Base-by-base conservation (phyloP, 306 rosid genomes). In the Quercus aquifolioides region DNA sequence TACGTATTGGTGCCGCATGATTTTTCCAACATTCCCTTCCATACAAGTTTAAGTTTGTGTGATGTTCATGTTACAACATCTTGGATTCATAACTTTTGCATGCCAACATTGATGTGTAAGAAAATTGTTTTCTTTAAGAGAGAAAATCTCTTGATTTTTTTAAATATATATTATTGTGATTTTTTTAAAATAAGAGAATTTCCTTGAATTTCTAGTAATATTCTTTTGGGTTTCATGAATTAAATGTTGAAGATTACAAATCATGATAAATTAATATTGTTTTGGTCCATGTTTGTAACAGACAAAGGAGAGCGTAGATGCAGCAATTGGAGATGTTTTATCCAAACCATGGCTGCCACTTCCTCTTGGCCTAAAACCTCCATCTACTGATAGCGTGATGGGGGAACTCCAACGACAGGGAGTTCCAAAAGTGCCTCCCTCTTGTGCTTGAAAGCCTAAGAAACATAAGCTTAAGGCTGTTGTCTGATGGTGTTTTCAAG, bases 291-390 rank as follows among this genome's bases (percentile, higher is more conserved):
- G 54, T 35, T 72, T n/a, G 23, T 65, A 11, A 55, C 92, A 94
- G 98, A 87, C 99, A 52, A 91, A 92, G 76, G 99, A 95, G 84
- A 89, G 98, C 81, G 76, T 95, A 76, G 99, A 95, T 82, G 91
- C 90, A 83, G 96, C 94, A 5, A 84, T 95, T 67, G 97, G 91
- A 85, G 99, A 92, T 74, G 97, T 86, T 74, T 78, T 95, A 81
- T 81, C 91, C 67, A 91, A 90, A 78, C 99, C 99, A 62, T 89
- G 98, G 99, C 82, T 88, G 69, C 98, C 98, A 2, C 94, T 95
- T 38, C 98, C 99, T 43, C 88, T 95, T 49, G 97, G 99, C 55
- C 87, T 95, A 1, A 95, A 90, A 56, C 92, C 98, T 68, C 99
- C 99, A 18, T 86, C 87, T 0, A 73, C 85, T 63, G 97, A 90